Evolutionary conservation across 345 rosid species (phyloP).

Genomic region (Kernera saxatilis): DNA sequence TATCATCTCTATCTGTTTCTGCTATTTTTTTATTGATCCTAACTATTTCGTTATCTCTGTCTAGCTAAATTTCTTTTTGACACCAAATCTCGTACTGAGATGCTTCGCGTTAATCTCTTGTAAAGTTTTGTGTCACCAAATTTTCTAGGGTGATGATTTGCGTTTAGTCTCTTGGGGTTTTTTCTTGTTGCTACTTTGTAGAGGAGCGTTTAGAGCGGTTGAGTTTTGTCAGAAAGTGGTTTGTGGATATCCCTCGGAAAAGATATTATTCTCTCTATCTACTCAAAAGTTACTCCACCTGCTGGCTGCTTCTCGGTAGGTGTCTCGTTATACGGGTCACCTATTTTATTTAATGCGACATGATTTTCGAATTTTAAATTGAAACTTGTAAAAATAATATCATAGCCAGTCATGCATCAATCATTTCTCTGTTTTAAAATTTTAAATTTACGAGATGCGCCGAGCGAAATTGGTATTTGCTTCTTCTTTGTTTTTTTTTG

Average conservation of each 20-base stretch:
- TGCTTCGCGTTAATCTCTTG: too few relatives aligned
- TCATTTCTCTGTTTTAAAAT: neutral
- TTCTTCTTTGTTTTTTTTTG: neutral
- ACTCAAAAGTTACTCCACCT: slow-evolving; percentile 29
- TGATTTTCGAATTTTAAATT: neutral
- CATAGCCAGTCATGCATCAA: slow-evolving; percentile 5
- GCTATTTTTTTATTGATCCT: too few relatives aligned
- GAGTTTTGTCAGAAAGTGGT: slow-evolving; percentile 21
- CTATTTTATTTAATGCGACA: slow-evolving; percentile 20
- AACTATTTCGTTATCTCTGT: too few relatives aligned
- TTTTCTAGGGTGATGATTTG: too few relatives aligned
- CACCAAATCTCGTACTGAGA: too few relatives aligned
- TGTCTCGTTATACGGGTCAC: slow-evolving; percentile 31
- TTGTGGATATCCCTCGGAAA: slow-evolving; percentile 22
- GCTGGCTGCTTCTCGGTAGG: slow-evolving; percentile 25
- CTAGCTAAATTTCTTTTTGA: too few relatives aligned
- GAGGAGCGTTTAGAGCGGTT: slow-evolving; percentile 15
- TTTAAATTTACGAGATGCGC: neutral
- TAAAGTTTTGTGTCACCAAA: too few relatives aligned
- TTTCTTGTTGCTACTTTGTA: neutral
- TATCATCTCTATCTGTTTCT: too few relatives aligned
- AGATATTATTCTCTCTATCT: slow-evolving; percentile 23
- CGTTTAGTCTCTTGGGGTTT: too few relatives aligned
- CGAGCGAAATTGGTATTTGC: neutral
- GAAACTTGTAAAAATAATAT: neutral